Base-by-base conservation (phyloP, 2,329 filamentous ascomycete genomes). In the Setomelanomma holmii region DNA sequence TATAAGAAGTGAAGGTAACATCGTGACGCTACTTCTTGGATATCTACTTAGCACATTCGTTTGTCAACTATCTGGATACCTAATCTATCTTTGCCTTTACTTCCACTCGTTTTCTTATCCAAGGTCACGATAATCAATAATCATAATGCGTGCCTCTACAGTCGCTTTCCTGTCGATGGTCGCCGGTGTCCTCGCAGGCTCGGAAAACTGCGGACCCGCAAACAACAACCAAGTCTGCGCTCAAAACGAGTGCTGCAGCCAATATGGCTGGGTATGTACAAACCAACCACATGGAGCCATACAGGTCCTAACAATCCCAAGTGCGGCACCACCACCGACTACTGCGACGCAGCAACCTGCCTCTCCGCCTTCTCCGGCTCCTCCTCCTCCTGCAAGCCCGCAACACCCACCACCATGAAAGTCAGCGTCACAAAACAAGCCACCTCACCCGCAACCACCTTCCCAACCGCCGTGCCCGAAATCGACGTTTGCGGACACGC, bases 401-500 rank as follows among this genome's bases (percentile, higher is more conserved):
- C n/a, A n/a, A n/a, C n/a, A 52, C 17, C 39, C 51, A 12, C 16
- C 53, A 66, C 59, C 19, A 19, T 63, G 34, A 63, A 56, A 44
- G 56, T 61, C 24, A 55, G 19, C 22, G 33, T 61, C 12, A 63
- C 61, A 41, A 58, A 58, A 36, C 39, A 51, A 19, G 36, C n/a
- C n/a, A n/a, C n/a, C n/a, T n/a, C n/a, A n/a, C n/a, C n/a, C n/a
- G n/a, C n/a, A n/a, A n/a, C 60, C 41, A 53, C 58, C 36, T 68
- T 70, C 58, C 61, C 69, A 36, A 59, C 66, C 36, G 56, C 54
- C 10, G 70, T 78, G 20, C 66, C 74, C 8, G 64, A 67, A 19
- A 70, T 73, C 50, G 74, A 77, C 50, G 75, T 78, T 55, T 75
- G 76, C 52, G 77, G 76, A 39, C 67, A 72, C 49, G 71, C 73